Evolutionary conservation across 2,329 filamentous ascomycete genomes (phyloP).

Genomic region (Aspergillus tanneri): DNA sequence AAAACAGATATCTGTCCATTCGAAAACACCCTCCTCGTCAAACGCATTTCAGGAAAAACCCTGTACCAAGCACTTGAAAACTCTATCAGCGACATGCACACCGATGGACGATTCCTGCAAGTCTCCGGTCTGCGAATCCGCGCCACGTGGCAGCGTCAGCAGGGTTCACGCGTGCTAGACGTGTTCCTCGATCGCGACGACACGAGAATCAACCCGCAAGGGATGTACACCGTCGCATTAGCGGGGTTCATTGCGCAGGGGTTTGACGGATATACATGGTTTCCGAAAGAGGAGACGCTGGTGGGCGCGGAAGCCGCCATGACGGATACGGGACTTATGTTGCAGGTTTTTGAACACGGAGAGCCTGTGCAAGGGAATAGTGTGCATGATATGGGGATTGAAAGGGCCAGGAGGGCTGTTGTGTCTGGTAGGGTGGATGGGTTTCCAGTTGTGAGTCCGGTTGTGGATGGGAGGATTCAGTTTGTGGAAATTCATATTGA

Average conservation of each 20-base stretch:
- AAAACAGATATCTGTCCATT: conserved; percentile 26
- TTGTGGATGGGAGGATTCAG: conserved; percentile 13
- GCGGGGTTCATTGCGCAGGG: conserved; percentile 22
- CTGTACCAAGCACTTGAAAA: conserved; percentile 23
- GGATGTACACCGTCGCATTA: conserved; percentile 14
- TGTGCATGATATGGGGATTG: conserved; percentile 6
- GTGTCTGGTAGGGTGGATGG: conserved; percentile 10
- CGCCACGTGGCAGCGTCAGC: conserved; percentile 17
- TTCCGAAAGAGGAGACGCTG: conserved; percentile 18
- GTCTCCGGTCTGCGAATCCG: conserved; percentile 19
- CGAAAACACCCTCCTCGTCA: conserved; percentile 25
- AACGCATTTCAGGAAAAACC: conserved; percentile 15
- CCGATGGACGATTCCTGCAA: conserved; percentile 28
- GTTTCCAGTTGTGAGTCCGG: conserved; percentile 15
- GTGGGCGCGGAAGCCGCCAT: conserved; percentile 24
- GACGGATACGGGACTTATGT: conserved; percentile 24
- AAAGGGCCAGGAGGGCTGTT: conserved; percentile 7
- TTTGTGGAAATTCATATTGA: conserved; percentile 1
- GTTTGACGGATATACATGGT: conserved; percentile 25
- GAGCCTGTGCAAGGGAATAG: not conserved
- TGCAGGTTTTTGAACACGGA: conserved; percentile 14
- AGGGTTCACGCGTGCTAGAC: conserved; percentile 8
- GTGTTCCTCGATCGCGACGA: conserved; percentile 10
- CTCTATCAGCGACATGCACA: conserved; percentile 27
- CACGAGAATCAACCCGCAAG: conserved; percentile 1